These are phyloP conservation scores for Globisporangium viniferum DNA, from an alignment of 352 stramenopile genomes.

Conservation along the genomic window DNA sequence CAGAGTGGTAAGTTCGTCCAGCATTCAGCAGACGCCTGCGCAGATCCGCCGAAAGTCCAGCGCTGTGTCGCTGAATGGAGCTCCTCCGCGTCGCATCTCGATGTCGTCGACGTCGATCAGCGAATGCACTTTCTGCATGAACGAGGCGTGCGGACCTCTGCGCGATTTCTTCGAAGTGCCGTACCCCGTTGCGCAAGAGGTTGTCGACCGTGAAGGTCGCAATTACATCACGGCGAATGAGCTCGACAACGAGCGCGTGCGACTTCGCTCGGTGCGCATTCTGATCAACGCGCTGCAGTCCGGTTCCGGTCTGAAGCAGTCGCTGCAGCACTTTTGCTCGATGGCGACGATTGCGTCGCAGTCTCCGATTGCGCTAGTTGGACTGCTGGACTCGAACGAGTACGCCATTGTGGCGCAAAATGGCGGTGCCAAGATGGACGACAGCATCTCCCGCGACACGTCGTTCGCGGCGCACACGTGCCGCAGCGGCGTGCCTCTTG, in stretches of 20 bases:
- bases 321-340: slow-evolving; percentile 63
- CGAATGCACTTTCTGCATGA: slow-evolving; percentile 63
- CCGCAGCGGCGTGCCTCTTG: slow-evolving; percentile 51
- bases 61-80: slow-evolving; percentile 32
- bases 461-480: slow-evolving; percentile 69
- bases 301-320: slow-evolving; percentile 38
- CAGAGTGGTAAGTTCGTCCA: slow-evolving; percentile 31
- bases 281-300: slow-evolving; percentile 46
- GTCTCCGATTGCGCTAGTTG: slow-evolving; percentile 65
- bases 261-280: slow-evolving; percentile 53
- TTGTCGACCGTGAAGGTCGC: slow-evolving; percentile 31
- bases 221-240: slow-evolving; percentile 64
- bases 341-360: slow-evolving; percentile 77
- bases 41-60: slow-evolving; percentile 56
- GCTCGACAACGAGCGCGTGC: slow-evolving; percentile 68
- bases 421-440: slow-evolving; percentile 16
- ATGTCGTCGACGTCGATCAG: slow-evolving; percentile 14
- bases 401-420: slow-evolving; percentile 54
- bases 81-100: slow-evolving; percentile 19
- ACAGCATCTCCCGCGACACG: slow-evolving; percentile 32
- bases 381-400: slow-evolving; percentile 54
- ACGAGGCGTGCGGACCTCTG: slow-evolving; percentile 62
- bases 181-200: slow-evolving; percentile 65
- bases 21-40: slow-evolving; percentile 16
- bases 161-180: slow-evolving; percentile 66